Base-by-base conservation (phyloP, 2,329 filamentous ascomycete genomes). In the Talaromyces sp. region DNA sequence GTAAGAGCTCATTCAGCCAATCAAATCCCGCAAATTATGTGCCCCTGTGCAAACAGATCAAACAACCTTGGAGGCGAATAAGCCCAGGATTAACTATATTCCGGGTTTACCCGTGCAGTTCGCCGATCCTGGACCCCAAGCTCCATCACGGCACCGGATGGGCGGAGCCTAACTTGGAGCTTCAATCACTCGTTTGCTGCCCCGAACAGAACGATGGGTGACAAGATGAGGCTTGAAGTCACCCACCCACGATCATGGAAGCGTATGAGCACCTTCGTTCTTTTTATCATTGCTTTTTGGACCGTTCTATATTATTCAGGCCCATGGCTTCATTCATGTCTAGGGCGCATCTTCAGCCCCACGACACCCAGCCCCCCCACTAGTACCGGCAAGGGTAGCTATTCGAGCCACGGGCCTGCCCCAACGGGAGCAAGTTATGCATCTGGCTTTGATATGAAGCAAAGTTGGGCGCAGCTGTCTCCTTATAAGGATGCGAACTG, bases 401-500 rank as follows among this genome's bases (percentile, higher is more conserved):
- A 17, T 2, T 35, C 29, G 4, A 30, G 3, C 7, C 42, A 20
- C 16, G 19, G 11, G 22, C 45, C 65, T 13, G 58, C 51, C 2
- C 62, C 66, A 13, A 69, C 66, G 0, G 66, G 65, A 10, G 39
- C 54, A 8, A 57, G 42, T 17, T 68, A 64, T 49, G 55, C 60
- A 7, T 62, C 66, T n/a, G 66, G 64, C 0, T 71, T 71, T 54
- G 65, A 70, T 51, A 66, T 69, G 51, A 65, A 53, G 14, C 56
- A 52, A 11, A 66, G 60, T 54, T 71, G 68, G 68, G 67, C 53
- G 2, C 70, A 70, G 22, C 57, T 70, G 3, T 65, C 62, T 41
- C 68, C 68, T 14, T 71, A 69, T 42, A 60, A 61, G 16, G 62
- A 65, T 9, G 58, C 63, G 1, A 47, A 52, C 47, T 71, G 70